These are phyloP conservation scores for Aureobasidium sp. DNA, from an alignment of 2,329 filamentous ascomycete genomes.

Conservation along the genomic window DNA sequence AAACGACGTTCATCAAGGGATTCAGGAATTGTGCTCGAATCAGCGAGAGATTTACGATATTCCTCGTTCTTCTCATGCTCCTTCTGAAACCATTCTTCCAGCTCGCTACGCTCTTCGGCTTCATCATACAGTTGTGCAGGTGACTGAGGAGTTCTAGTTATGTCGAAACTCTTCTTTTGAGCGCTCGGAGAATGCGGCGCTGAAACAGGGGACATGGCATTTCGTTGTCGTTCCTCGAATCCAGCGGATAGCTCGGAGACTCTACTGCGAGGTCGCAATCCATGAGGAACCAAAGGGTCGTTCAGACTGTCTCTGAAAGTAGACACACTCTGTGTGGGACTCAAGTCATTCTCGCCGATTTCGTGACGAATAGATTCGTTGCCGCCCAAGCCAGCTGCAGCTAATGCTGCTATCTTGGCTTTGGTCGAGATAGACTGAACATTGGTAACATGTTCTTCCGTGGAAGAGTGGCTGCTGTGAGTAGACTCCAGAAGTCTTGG, in stretches of 20 bases:
- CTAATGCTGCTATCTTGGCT: constrained; percentile 27
- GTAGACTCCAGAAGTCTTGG: constrained; percentile 54
- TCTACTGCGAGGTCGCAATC: constrained; percentile 24
- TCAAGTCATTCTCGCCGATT: constrained; percentile 45
- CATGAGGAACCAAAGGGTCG: constrained; percentile 24
- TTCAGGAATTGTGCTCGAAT: not conserved
- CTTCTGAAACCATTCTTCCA: constrained; percentile 42
- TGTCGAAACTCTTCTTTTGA: constrained; percentile 17
- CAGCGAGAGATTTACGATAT: constrained; percentile 39
- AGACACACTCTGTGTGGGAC: constrained; percentile 86
- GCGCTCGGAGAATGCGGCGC: not conserved
- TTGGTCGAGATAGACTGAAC: constrained; percentile 32
- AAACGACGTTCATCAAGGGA: constrained; percentile 39
- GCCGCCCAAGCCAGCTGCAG: constrained; percentile 31
- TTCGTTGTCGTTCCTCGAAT: constrained; percentile 1
- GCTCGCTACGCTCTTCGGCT: constrained; percentile 24
- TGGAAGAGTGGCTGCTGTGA: constrained; percentile 50
- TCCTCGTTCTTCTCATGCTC: constrained; percentile 53
- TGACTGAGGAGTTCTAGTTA: not conserved
- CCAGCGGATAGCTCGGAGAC: constrained; percentile 11
- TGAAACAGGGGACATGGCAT: constrained; percentile 1
- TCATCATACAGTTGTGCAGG: constrained; percentile 20
- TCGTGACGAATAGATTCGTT: constrained; percentile 14
- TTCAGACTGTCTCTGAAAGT: constrained; percentile 58
- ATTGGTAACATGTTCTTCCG: constrained; percentile 37